Percentiles rank a stretch among this genome's conserved stretches.
phyloP scores from a whole-genome alignment of 31 red algal species.

The Asparagopsis taxiformis region DNA sequence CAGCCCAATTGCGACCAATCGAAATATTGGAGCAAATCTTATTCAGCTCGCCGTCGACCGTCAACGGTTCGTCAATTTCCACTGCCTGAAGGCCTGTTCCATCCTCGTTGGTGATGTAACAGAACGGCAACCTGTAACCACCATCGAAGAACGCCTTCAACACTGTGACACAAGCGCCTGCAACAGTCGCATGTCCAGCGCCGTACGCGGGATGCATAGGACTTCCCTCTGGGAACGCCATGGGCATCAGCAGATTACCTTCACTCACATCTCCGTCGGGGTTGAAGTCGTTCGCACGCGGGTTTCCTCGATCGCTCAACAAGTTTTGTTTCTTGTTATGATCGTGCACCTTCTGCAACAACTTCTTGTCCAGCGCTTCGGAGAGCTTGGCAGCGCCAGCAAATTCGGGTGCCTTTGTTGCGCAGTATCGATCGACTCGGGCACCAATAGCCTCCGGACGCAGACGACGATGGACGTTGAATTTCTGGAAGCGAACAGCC shows the following conservation, averaged over 20 bases:
- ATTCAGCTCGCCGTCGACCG: slow-evolving; percentile 56
- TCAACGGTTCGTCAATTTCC: slow-evolving; percentile 1
- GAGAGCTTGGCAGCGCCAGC: neutral
- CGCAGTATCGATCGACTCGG: neutral
- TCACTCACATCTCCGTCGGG: too few species aligned
- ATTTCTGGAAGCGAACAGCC: slow-evolving; percentile 40
- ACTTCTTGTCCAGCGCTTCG: neutral
- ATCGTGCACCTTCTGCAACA: slow-evolving; percentile 1
- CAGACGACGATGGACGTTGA: slow-evolving; percentile 35
- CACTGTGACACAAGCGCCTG: too few species aligned
- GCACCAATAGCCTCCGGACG: slow-evolving; percentile 32
- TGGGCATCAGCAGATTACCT: slow-evolving; percentile 47
- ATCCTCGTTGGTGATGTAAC: slow-evolving; percentile 6
- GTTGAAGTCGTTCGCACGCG: too few species aligned
- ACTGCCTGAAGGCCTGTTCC: neutral
- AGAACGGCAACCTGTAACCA: neutral
- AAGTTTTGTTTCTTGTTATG: slow-evolving; percentile 7
- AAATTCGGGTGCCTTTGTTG: slow-evolving; percentile 8
- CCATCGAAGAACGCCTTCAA: slow-evolving; percentile 44
- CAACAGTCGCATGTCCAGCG: slow-evolving; percentile 44
- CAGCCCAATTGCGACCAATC: slow-evolving; percentile 31
- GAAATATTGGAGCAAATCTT: slow-evolving; percentile 34
- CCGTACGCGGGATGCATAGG: slow-evolving; percentile 47
- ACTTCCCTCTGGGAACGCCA: slow-evolving; percentile 48
- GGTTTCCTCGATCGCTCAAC: too few species aligned